Percentiles rank a stretch among this genome's conserved stretches.
phyloP scores from a whole-genome alignment of 257 asterid species.

The Nicotiana attenuata region DNA sequence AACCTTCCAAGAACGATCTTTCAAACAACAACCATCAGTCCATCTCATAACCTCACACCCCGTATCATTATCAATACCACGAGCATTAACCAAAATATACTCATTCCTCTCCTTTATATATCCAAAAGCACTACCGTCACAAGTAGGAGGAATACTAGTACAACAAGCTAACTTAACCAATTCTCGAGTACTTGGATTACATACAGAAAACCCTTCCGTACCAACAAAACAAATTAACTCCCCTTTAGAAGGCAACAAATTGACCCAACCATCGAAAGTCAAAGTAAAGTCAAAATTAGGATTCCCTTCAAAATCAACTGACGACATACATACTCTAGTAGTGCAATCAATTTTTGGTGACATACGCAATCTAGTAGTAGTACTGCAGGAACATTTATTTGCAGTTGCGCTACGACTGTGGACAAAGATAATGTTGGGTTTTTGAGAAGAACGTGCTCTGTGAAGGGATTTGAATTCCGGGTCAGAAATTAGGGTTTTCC shows the following conservation, averaged over 20 bases:
- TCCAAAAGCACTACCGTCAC: constrained; percentile 54
- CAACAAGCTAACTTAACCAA: constrained; percentile 42
- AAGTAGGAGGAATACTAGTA: constrained; percentile 45
- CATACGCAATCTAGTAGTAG: background rate
- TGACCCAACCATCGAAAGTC: constrained; percentile 26
- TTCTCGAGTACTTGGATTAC: constrained; percentile 45
- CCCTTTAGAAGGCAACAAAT: constrained; percentile 55
- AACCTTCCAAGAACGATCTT: constrained; percentile 38
- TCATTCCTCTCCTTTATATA: constrained; percentile 42
- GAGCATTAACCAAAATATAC: constrained; percentile 51
- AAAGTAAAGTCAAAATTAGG: constrained; percentile 34
- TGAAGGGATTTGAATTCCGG: constrained; percentile 29
- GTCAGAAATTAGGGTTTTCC: constrained; percentile 38
- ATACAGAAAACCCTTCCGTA: constrained; percentile 43
- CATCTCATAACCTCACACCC: constrained; percentile 58
- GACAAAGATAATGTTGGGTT: constrained; percentile 10
- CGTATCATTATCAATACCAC: constrained; percentile 44
- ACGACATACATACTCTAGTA: constrained; percentile 13
- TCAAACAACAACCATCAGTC: constrained; percentile 22
- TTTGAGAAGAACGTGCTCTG: constrained; percentile 20
- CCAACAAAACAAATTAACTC: constrained; percentile 51
- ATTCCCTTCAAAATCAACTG: constrained; percentile 35
- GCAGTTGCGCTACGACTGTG: no score
- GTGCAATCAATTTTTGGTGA: no score
- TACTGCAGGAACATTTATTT: no score